Conservation (phyloP, 148 eudicot genomes). For the Chenopodium berlandieri region DNA sequence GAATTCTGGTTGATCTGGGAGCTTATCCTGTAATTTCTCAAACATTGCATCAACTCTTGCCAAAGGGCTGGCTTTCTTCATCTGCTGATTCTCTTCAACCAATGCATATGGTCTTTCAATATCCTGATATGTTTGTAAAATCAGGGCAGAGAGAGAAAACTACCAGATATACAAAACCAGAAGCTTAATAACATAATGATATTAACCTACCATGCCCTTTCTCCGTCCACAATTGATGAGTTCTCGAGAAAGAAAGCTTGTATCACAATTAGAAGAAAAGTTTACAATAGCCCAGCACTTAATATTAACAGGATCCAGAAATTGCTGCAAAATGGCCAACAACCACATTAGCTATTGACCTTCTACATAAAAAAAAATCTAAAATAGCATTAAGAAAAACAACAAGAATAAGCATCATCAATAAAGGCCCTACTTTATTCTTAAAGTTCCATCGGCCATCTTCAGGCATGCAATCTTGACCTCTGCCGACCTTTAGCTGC, state of each 20-base stretch:
- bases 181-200: not conserved
- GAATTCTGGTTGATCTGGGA: conserved; percentile 79
- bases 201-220: conserved; percentile 76
- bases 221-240: conserved; percentile 60
- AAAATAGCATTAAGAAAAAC: not conserved
- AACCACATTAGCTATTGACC: not conserved
- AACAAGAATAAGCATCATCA: conserved; percentile 15
- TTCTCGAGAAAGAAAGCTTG: conserved; percentile 59
- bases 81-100: conserved; percentile 67
- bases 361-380: conserved; percentile 3
- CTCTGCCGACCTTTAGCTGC: conserved; percentile 76
- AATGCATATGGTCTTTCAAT: conserved; percentile 66
- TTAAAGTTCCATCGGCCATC: conserved; percentile 81
- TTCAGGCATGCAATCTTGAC: conserved; percentile 60
- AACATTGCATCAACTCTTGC: conserved; percentile 82
- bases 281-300: conserved; percentile 87
- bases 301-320: conserved; percentile 53
- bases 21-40: conserved; percentile 55
- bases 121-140: conserved; percentile 35
- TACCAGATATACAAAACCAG: conserved; percentile 5
- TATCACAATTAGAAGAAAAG: conserved; percentile 82
- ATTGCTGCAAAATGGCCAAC: conserved; percentile 46
- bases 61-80: conserved; percentile 52
- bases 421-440: conserved; percentile 53
- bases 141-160: conserved; percentile 11